Evolutionary conservation across 164 flowering plant species (phyloP).

Genomic region (Vitis vinifera): ASM3070453v1 NC_081823.1:3453001-3453500

Average conservation of each 20-base stretch:
- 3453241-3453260: too few relatives aligned
- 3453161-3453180: too few relatives aligned
- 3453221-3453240: not conserved
- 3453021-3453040: too few relatives aligned
- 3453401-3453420: slow-evolving; percentile 10
- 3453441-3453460: slow-evolving; percentile 1
- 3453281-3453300: not conserved
- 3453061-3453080: not conserved
- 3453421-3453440: slow-evolving; percentile 1
- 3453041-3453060: too few relatives aligned
- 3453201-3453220: not conserved
- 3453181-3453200: too few relatives aligned
- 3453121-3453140: too few relatives aligned
- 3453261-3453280: not conserved
- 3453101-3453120: too few relatives aligned
- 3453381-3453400: slow-evolving; percentile 10
- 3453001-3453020: not conserved
- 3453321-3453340: slow-evolving; percentile 2
- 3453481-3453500: too few relatives aligned
- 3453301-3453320: not conserved
- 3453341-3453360: slow-evolving; percentile 28
- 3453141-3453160: too few relatives aligned
- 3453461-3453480: not conserved
- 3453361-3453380: slow-evolving; percentile 17
- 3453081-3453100: too few relatives aligned